A percentile compares a stretch with the other conserved stretches of the same genome.
Conservation (phyloP, 2,329 filamentous ascomycete species). For the Ciborinia camelliae region DNA sequence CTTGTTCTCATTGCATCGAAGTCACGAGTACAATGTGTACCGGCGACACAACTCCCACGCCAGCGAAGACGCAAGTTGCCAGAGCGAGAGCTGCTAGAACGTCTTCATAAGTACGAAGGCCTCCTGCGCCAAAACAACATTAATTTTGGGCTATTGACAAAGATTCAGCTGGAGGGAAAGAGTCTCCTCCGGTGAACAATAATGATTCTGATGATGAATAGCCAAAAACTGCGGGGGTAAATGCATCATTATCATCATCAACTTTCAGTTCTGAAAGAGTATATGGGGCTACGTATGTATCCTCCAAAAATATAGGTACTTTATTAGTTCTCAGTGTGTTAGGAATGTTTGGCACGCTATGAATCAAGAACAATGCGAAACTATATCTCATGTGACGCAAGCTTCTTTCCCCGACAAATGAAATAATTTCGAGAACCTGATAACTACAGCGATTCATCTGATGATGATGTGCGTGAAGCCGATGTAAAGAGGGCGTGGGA, state of each 20-base stretch:
- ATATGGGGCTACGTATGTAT: slow-evolving; percentile 37
- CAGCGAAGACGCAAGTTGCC: slow-evolving; percentile 52
- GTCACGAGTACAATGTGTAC: slow-evolving; percentile 58
- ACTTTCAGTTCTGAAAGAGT: slow-evolving; percentile 33
- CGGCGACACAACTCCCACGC: slow-evolving; percentile 54
- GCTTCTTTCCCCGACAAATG: slow-evolving; percentile 21
- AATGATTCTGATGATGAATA: slow-evolving; percentile 34
- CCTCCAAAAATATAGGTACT: slow-evolving; percentile 17
- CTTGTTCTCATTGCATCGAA: slow-evolving; percentile 68
- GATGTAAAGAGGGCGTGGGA: slow-evolving; percentile 47
- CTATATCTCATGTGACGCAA: slow-evolving; percentile 2
- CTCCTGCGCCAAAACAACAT: slow-evolving; percentile 34
- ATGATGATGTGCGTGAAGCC: slow-evolving; percentile 39
- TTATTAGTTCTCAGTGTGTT: slow-evolving; percentile 29
- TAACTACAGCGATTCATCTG: slow-evolving; percentile 36
- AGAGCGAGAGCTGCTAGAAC: slow-evolving; percentile 34
- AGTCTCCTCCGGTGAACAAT: slow-evolving; percentile 22
- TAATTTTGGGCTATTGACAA: slow-evolving; percentile 33
- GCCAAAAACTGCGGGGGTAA: slow-evolving; percentile 24
- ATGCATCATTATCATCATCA: slow-evolving; percentile 29
- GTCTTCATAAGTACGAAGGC: slow-evolving; percentile 34
- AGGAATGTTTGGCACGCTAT: slow-evolving; percentile 49
- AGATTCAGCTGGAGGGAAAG: slow-evolving; percentile 28
- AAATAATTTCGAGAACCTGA: slow-evolving; percentile 34
- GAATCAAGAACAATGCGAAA: slow-evolving; percentile 41